Conservation (phyloP, 805 yeast species). For the Yamadazyma scolyti region DNA sequence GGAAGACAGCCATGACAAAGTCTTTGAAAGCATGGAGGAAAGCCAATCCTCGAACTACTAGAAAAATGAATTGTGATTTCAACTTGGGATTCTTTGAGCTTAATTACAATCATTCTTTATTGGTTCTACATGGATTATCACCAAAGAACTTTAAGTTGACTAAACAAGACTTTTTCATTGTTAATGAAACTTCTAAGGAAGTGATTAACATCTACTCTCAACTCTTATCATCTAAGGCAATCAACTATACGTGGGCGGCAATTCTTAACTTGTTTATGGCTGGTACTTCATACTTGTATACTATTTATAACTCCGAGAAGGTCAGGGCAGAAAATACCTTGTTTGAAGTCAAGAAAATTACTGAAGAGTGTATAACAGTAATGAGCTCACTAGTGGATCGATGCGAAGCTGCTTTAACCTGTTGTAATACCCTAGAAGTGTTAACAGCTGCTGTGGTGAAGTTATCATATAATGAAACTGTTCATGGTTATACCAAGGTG, state of each 20-base stretch:
- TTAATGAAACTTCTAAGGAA: constrained; percentile 62
- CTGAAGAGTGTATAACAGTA: constrained; percentile 54
- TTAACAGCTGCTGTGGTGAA: constrained; percentile 68
- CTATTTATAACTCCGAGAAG: constrained; percentile 66
- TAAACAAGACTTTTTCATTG: constrained; percentile 49
- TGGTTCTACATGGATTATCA: constrained; percentile 72
- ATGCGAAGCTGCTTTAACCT: constrained; percentile 75
- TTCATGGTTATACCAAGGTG: constrained; percentile 20
- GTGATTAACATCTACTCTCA: constrained; percentile 61
- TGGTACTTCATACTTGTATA: constrained; percentile 77
- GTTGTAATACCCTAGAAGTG: constrained; percentile 69
- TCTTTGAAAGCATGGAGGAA: constrained; percentile 63
- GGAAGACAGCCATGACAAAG: constrained; percentile 55
- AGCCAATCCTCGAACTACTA: constrained; percentile 50
- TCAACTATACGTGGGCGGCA: constrained; percentile 91
- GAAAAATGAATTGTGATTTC: constrained; percentile 71
- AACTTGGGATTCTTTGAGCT: constrained; percentile 65
- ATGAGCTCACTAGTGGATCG: constrained; percentile 58
- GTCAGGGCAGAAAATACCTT: constrained; percentile 44
- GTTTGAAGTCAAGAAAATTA: constrained; percentile 43
- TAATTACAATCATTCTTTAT: constrained; percentile 72
- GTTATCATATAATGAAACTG: constrained; percentile 44
- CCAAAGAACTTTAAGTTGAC: constrained; percentile 61
- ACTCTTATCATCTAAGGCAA: constrained; percentile 50
- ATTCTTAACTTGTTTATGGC: constrained; percentile 88